These are phyloP conservation scores for Boletus rubroflammeus DNA, from an alignment of 768 basidiomycete species.

Conservation along the genomic window DNA sequence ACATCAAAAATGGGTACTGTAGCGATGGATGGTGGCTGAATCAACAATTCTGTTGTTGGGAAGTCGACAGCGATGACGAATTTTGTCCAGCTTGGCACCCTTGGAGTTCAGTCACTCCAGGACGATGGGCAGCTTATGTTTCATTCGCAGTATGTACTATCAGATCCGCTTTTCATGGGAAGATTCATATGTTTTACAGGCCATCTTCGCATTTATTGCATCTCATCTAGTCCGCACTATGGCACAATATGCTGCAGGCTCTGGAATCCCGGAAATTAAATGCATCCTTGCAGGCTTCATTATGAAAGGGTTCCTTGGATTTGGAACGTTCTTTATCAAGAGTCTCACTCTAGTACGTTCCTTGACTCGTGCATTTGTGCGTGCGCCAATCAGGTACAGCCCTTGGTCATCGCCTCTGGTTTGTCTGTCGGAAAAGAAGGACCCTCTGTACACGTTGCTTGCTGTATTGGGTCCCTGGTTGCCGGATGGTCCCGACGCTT, in stretches of 20 bases:
- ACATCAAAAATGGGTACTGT: constrained; percentile 97
- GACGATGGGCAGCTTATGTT: constrained; percentile 84
- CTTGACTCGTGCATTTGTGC: background rate
- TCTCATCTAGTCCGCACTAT: constrained; percentile 85
- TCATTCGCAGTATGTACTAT: constrained; percentile 72
- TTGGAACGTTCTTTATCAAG: constrained; percentile 90
- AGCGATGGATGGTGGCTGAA: constrained; percentile 98
- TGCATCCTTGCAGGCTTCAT: constrained; percentile 96
- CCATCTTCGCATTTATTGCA: constrained; percentile 77
- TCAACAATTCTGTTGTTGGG: constrained; percentile 98
- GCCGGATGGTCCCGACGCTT: constrained; percentile 80
- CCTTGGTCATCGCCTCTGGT: constrained; percentile 94
- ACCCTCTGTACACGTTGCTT: constrained; percentile 96
- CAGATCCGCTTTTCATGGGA: background rate
- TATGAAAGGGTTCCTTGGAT: constrained; percentile 92
- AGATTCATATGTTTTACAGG: constrained; percentile 42
- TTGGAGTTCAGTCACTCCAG: constrained; percentile 72
- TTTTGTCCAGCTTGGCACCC: constrained; percentile 89
- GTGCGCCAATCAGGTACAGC: constrained; percentile 47
- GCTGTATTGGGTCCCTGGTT: constrained; percentile 88
- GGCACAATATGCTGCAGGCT: constrained; percentile 95
- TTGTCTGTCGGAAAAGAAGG: constrained; percentile 98
- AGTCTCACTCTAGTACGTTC: constrained; percentile 81
- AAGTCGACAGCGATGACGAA: constrained; percentile 79
- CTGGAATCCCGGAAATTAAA: constrained; percentile 98